Percentiles rank a stretch among this genome's conserved stretches.
Conservation (phyloP, 345 rosid genomes). For the Euphorbia peplus region DNA sequence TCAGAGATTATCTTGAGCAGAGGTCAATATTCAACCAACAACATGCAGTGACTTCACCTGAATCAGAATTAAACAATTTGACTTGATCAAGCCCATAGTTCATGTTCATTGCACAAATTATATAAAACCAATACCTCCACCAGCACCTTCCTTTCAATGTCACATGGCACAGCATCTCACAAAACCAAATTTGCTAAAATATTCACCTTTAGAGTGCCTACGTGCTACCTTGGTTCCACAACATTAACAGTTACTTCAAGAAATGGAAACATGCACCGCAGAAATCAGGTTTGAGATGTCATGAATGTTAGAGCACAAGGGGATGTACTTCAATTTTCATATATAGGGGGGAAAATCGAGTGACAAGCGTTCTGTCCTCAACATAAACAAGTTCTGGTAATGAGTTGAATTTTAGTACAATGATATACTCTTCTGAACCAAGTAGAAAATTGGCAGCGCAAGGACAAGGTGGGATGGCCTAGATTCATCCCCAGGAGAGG, state of each 20-base stretch:
- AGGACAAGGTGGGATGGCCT: background rate
- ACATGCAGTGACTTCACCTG: background rate
- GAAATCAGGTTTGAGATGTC: background rate
- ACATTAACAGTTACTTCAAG: background rate
- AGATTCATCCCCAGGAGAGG: background rate
- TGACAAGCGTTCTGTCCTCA: background rate
- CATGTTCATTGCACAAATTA: background rate
- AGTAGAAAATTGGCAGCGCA: background rate
- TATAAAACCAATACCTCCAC: background rate
- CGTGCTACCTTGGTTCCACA: background rate
- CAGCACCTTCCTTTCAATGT: background rate
- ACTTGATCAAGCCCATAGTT: background rate
- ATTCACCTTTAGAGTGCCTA: background rate
- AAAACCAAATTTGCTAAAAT: background rate
- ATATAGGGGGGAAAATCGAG: too few relatives aligned
- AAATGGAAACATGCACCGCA: background rate
- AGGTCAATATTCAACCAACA: too few relatives aligned
- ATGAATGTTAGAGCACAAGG: background rate
- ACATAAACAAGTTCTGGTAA: too few relatives aligned
- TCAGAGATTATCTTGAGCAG: background rate
- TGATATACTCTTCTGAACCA: background rate
- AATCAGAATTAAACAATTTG: background rate
- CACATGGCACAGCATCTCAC: background rate
- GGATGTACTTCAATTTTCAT: too few relatives aligned
- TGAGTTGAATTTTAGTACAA: background rate